A percentile compares a stretch with the other conserved stretches of the same genome.
phyloP scores from a whole-genome alignment of 192 early-diverging fungal genomes.

The Backusella circina region DNA sequence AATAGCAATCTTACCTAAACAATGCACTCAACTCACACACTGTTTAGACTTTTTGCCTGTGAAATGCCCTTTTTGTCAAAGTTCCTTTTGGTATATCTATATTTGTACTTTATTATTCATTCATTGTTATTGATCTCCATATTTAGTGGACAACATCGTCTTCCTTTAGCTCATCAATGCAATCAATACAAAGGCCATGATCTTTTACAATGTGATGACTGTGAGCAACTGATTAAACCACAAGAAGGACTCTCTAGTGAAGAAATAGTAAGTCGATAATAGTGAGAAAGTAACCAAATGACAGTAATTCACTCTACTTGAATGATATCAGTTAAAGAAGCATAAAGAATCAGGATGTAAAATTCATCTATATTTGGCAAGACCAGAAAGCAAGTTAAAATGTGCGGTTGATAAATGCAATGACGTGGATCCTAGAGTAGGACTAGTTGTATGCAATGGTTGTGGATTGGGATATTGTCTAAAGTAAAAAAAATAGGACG shows the following conservation, averaged over 20 bases:
- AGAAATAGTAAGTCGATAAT: background rate
- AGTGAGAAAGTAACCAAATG: background rate
- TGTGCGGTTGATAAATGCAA: conserved; percentile 5
- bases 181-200: background rate
- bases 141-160: background rate
- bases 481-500: too few species aligned
- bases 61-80: conserved; percentile 3
- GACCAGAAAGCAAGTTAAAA: background rate
- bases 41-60: conserved; percentile 9
- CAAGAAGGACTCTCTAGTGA: background rate
- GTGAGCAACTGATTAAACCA: conserved; percentile 1
- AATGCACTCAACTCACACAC: background rate
- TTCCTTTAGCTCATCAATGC: conserved; percentile 7
- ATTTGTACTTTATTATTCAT: background rate
- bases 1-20: background rate
- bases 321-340: background rate
- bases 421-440: conserved; percentile 13
- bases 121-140: background rate
- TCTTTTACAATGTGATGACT: conserved; percentile 4
- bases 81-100: background rate
- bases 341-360: conserved; percentile 5
- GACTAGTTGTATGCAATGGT: conserved; percentile 4
- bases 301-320: background rate
- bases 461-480: conserved; percentile 6
- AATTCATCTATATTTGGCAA: background rate